These are phyloP conservation scores for Suhomyces atakaporum DNA, from an alignment of 1,139 yeast species.

Conservation along the genomic window DNA sequence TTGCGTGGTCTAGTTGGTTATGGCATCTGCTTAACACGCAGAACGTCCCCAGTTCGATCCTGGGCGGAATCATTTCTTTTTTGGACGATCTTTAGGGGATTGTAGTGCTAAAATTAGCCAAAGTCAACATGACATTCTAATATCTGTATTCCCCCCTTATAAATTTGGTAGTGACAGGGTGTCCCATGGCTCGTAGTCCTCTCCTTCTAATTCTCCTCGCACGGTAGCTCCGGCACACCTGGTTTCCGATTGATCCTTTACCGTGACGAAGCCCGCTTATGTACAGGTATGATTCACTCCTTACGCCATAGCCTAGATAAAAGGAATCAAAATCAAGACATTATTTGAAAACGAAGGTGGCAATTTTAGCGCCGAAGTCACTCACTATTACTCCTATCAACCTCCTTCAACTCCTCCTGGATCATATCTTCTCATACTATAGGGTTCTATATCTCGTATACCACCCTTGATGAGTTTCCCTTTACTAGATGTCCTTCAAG, in stretches of 20 bases:
- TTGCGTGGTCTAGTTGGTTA: constrained; percentile 94
- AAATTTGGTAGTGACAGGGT: too few relatives aligned
- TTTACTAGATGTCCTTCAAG: constrained; percentile 11
- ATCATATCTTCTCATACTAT: too few relatives aligned
- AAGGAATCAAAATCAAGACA: background rate
- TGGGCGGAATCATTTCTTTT: constrained; percentile 83
- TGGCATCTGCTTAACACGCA: constrained; percentile 99
- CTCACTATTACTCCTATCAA: too few relatives aligned
- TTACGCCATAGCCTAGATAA: background rate
- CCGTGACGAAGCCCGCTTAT: background rate
- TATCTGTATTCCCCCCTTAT: too few relatives aligned
- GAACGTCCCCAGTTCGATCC: constrained; percentile 99
- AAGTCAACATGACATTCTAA: too few relatives aligned
- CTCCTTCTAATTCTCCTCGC: background rate
- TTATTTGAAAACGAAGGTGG: too few relatives aligned
- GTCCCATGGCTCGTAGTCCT: too few relatives aligned
- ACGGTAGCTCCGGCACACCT: background rate
- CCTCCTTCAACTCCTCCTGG: too few relatives aligned
- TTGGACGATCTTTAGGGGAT: background rate
- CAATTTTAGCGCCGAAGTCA: background rate
- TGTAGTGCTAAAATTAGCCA: too few relatives aligned
- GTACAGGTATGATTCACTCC: constrained; percentile 1
- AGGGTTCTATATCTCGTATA: too few relatives aligned
- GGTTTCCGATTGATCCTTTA: background rate
- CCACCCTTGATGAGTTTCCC: too few relatives aligned